phyloP scores from a whole-genome alignment of 139 green algal genomes.

The Ettlia oleoabundans region DNA sequence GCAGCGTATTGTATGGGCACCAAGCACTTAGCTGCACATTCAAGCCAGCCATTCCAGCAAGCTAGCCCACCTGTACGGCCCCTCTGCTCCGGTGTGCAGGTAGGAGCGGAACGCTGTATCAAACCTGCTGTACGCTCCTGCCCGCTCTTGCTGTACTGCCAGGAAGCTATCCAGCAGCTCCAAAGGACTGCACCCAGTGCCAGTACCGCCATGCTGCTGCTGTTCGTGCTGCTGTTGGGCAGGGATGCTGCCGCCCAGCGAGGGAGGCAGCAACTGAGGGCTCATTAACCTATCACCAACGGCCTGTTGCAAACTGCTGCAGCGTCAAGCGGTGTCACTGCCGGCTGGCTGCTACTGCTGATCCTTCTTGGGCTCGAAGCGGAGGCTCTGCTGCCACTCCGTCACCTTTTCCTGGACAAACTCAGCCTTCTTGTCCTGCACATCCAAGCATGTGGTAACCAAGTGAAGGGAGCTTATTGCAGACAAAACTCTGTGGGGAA shows the following conservation, averaged over 20 bases:
- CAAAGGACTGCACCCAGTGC: neutral
- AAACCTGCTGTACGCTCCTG: constrained; percentile 33
- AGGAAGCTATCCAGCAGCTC: constrained; percentile 28
- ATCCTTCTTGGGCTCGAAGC: constrained; percentile 15
- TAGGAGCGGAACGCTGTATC: constrained; percentile 14
- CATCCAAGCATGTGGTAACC: too few species aligned
- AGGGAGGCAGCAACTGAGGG: neutral
- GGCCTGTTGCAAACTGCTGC: neutral
- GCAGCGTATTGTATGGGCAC: neutral
- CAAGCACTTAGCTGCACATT: neutral
- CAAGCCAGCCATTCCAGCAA: neutral
- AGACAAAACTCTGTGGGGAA: neutral
- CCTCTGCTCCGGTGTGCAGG: constrained; percentile 24
- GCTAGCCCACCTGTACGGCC: neutral
- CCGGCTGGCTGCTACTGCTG: neutral
- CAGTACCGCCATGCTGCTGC: neutral
- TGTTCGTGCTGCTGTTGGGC: neutral
- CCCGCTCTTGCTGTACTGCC: constrained; percentile 34
- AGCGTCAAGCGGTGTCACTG: neutral
- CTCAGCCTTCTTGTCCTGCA: neutral
- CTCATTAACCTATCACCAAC: neutral
- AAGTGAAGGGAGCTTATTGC: neutral
- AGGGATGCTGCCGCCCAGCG: neutral
- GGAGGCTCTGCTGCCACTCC: constrained; percentile 27
- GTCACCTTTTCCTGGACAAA: constrained; percentile 2